phyloP scores from a whole-genome alignment of 257 asterid genomes.

The Solanum bulbocastanum region DNA sequence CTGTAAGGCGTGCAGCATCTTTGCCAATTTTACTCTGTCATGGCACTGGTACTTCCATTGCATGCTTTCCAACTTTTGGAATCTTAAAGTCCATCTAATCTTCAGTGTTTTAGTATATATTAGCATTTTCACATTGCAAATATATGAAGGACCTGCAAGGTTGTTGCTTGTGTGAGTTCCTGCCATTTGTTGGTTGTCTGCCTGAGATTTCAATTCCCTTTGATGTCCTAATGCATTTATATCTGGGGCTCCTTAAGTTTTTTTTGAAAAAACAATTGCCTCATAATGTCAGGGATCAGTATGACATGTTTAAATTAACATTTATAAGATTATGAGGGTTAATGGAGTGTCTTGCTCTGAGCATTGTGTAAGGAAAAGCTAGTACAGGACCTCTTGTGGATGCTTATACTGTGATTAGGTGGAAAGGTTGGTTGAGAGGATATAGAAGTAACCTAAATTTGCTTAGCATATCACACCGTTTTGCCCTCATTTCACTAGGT shows the following conservation, averaged over 20 bases:
- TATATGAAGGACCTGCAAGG: neutral
- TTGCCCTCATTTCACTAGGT: neutral
- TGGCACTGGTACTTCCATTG: constrained; percentile 49
- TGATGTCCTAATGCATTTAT: neutral
- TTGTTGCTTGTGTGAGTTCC: neutral
- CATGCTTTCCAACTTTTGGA: neutral
- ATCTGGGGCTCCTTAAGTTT: neutral
- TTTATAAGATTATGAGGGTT: neutral
- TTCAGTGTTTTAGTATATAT: neutral
- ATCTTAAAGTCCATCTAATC: neutral
- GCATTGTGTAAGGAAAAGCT: neutral
- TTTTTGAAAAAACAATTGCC: neutral
- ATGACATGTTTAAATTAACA: neutral
- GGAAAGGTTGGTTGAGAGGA: neutral
- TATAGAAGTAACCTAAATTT: neutral
- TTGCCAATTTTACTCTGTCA: constrained; percentile 73
- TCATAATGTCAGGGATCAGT: neutral
- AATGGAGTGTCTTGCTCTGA: neutral
- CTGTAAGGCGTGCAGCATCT: constrained; percentile 53
- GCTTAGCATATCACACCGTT: neutral
- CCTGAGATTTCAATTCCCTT: neutral
- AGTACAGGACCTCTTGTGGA: neutral
- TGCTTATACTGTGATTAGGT: neutral
- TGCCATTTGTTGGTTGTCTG: neutral
- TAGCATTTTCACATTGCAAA: neutral